A percentile compares a stretch with the other conserved stretches of the same genome.
Conservation (phyloP, 345 rosid species). For the Euphorbia pulcherrima region DNA sequence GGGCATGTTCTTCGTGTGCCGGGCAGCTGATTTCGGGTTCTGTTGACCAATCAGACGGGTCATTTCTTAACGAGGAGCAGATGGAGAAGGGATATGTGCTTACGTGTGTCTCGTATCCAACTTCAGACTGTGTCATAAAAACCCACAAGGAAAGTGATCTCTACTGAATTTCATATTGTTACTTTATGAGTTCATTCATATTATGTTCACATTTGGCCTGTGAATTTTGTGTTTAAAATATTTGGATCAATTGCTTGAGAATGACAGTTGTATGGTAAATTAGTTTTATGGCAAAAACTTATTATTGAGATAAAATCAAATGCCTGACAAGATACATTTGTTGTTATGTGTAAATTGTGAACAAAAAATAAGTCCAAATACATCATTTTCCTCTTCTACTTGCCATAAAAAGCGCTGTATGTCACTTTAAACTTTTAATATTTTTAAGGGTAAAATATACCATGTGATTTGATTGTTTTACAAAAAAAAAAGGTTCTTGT, state of each 20-base stretch:
- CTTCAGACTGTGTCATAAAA: conserved; percentile 23
- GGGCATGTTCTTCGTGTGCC: conserved; percentile 33
- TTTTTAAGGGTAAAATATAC: no score
- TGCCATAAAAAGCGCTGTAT: no score
- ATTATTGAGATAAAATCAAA: no score
- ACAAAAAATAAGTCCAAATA: no score
- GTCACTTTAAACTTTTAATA: no score
- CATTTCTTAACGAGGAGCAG: conserved; percentile 25
- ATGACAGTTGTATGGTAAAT: no score
- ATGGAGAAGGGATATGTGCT: conserved; percentile 23
- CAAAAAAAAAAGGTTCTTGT: no score
- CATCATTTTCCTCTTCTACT: no score
- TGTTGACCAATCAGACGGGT: conserved; percentile 24
- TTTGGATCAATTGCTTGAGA: background rate
- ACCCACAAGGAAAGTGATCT: conserved; percentile 34
- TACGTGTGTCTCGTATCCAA: conserved; percentile 24
- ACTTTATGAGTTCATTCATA: background rate
- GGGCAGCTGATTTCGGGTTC: conserved; percentile 22
- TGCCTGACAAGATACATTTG: no score
- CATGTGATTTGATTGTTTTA: no score
- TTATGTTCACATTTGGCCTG: background rate
- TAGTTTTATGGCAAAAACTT: no score
- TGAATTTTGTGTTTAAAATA: background rate
- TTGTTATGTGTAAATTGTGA: no score
- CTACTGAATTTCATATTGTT: conserved; percentile 5